Conservation (phyloP, 805 yeast species). For the Blastobotrys chiropterorum region DNA sequence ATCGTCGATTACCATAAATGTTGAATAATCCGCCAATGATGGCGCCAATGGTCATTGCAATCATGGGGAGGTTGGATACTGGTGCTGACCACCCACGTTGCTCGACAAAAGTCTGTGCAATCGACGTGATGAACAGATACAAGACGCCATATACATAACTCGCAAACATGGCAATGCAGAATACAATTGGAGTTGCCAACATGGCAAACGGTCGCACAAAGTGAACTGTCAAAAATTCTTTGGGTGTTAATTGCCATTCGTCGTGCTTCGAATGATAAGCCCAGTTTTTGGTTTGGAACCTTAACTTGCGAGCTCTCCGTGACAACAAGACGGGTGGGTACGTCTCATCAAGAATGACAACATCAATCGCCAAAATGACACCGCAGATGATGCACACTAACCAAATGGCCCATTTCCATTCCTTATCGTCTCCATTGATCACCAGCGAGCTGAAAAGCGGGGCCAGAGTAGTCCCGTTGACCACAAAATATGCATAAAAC, state of each 20-base stretch:
- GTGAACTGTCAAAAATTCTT: slow-evolving; percentile 66
- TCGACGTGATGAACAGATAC: slow-evolving; percentile 37
- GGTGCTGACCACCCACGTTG: slow-evolving; percentile 31
- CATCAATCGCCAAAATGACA: slow-evolving; percentile 33
- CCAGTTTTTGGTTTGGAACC: slow-evolving; percentile 73
- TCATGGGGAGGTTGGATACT: slow-evolving; percentile 29
- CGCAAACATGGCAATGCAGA: slow-evolving; percentile 37
- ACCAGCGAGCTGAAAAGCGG: slow-evolving; percentile 46
- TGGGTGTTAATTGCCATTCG: slow-evolving; percentile 63
- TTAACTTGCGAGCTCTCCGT: slow-evolving; percentile 55
- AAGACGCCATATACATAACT: slow-evolving; percentile 40
- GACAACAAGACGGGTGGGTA: slow-evolving; percentile 47
- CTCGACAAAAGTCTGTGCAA: slow-evolving; percentile 32
- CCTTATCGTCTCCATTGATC: slow-evolving; percentile 34
- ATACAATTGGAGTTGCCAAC: slow-evolving; percentile 45
- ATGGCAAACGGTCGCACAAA: slow-evolving; percentile 76
- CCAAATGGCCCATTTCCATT: slow-evolving; percentile 58
- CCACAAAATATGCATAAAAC: slow-evolving; percentile 44
- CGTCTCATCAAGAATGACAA: slow-evolving; percentile 34
- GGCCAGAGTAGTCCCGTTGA: slow-evolving; percentile 38
- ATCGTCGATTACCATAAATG: slow-evolving; percentile 24
- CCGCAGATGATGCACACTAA: slow-evolving; percentile 40
- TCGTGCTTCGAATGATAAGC: slow-evolving; percentile 92
- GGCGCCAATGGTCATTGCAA: slow-evolving; percentile 31
- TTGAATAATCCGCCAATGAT: slow-evolving; percentile 29